These are phyloP conservation scores for Hansenula lynferdii DNA, from an alignment of 1,139 yeast species.

Conservation along the genomic window DNA sequence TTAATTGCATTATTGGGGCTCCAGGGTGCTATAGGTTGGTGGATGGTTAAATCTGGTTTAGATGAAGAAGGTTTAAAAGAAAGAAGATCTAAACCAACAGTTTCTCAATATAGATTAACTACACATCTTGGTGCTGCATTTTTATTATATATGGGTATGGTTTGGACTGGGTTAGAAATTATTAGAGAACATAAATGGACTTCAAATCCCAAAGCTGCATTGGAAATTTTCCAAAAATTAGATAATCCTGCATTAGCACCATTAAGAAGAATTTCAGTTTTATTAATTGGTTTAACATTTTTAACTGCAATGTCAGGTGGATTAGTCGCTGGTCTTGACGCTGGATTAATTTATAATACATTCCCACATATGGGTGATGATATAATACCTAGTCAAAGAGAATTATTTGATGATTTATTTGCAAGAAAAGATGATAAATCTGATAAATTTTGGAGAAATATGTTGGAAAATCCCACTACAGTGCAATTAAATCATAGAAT, in stretches of 20 bases:
- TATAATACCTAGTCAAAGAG: slow-evolving; percentile 64
- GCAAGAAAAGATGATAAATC: slow-evolving; percentile 62
- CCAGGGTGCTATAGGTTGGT: slow-evolving; percentile 98
- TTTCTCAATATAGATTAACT: slow-evolving; percentile 90
- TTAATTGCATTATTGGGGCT: slow-evolving; percentile 77
- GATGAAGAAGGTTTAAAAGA: slow-evolving; percentile 77
- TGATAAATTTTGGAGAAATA: slow-evolving; percentile 86
- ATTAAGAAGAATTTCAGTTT: slow-evolving; percentile 50
- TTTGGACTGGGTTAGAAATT: slow-evolving; percentile 85
- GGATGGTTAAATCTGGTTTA: slow-evolving; percentile 98
- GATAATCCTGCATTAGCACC: slow-evolving; percentile 54
- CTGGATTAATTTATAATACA: slow-evolving; percentile 92
- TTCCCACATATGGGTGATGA: slow-evolving; percentile 95
- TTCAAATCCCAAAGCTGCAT: slow-evolving; percentile 50
- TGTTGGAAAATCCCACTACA: slow-evolving; percentile 93
- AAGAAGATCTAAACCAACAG: slow-evolving; percentile 88
- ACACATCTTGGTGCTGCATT: slow-evolving; percentile 96
- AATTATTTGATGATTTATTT: slow-evolving; percentile 72
- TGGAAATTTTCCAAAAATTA: slow-evolving; percentile 46
- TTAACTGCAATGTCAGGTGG: slow-evolving; percentile 96
- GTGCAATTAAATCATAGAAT: slow-evolving; percentile 91
- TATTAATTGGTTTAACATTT: slow-evolving; percentile 64
- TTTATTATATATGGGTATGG: slow-evolving; percentile 78
- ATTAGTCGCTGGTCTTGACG: slow-evolving; percentile 97
- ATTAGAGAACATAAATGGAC: slow-evolving; percentile 71